A percentile compares a stretch with the other conserved stretches of the same genome.
Evolutionary conservation across 202 grass and related monocot species (phyloP).

Genomic region (Carex sylvatica): DNA sequence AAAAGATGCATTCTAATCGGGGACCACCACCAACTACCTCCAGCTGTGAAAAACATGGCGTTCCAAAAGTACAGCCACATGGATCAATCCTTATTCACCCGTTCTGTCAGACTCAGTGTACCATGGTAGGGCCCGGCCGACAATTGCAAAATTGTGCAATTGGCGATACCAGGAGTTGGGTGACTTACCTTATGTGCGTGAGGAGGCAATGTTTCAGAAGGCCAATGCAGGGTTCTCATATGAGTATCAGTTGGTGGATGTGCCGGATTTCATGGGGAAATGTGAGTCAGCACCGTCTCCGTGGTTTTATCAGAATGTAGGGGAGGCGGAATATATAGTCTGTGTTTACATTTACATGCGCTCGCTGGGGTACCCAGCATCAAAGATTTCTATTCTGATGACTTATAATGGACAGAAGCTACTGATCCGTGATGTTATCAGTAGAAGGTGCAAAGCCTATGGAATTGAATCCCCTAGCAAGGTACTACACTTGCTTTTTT

Average conservation of each 20-base stretch:
- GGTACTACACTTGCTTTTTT: conserved; percentile 43
- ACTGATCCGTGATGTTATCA: conserved; percentile 98
- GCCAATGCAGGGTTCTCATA: conserved; percentile 94
- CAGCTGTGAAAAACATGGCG: conserved; percentile 98
- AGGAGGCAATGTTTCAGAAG: conserved; percentile 83
- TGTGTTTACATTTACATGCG: conserved; percentile 99
- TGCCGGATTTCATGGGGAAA: conserved; percentile 80
- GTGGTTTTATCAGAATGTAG: conserved; percentile 99
- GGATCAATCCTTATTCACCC: conserved; percentile 94
- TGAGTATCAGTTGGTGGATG: conserved; percentile 96
- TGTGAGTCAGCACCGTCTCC: conserved; percentile 91
- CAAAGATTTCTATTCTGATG: conserved; percentile 90
- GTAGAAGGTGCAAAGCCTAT: conserved; percentile 69
- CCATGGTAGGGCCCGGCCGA: conserved; percentile 93
- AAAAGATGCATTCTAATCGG: conserved; percentile 97
- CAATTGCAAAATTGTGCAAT: conserved; percentile 88
- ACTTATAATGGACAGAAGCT: conserved; percentile 99
- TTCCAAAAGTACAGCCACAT: conserved; percentile 99
- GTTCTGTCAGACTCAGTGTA: conserved; percentile 91
- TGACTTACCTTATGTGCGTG: conserved; percentile 76
- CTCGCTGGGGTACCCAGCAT: conserved; percentile 81
- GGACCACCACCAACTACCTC: conserved; percentile 94
- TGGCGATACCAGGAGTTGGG: conserved; percentile 98
- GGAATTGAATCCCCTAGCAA: conserved; percentile 91
- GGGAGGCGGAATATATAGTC: conserved; percentile 94